phyloP scores from a whole-genome alignment of 78 protist species.

The Monocercomonoides exilis region DNA sequence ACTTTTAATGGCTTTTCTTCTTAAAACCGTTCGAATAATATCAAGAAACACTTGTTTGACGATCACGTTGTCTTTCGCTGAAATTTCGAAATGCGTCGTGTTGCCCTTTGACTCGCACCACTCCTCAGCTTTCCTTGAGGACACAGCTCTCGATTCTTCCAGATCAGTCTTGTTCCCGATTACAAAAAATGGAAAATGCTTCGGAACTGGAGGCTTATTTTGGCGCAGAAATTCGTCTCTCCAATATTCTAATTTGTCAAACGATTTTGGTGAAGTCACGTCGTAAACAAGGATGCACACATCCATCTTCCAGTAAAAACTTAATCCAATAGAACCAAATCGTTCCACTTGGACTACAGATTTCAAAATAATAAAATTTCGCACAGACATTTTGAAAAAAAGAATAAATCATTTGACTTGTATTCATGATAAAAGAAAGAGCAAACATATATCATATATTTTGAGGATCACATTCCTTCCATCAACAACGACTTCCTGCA shows the following conservation, averaged over 20 bases:
- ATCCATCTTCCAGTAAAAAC: slow-evolving; percentile 32
- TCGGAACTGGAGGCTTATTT: slow-evolving; percentile 1
- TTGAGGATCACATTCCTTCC: slow-evolving; percentile 17
- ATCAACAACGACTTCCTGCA: slow-evolving; percentile 23
- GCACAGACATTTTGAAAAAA: too few species aligned
- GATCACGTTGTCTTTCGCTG: too few species aligned
- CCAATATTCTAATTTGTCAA: slow-evolving; percentile 20
- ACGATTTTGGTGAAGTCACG: slow-evolving; percentile 19
- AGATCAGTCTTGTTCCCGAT: slow-evolving; percentile 33
- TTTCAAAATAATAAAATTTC: too few species aligned
- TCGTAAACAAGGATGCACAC: slow-evolving; percentile 35
- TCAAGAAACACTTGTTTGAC: too few species aligned
- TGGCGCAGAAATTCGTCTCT: slow-evolving; percentile 16
- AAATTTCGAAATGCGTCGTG: too few species aligned
- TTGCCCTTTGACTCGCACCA: too few species aligned
- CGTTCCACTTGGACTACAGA: slow-evolving; percentile 18
- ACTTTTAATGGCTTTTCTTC: background rate
- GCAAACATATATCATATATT: slow-evolving; percentile 41
- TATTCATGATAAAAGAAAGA: too few species aligned
- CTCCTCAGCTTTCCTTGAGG: background rate
- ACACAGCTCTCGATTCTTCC: background rate
- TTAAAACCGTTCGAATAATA: background rate
- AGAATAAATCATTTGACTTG: too few species aligned
- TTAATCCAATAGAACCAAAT: slow-evolving; percentile 23
- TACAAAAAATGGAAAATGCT: slow-evolving; percentile 30